Conservation (phyloP, 2,329 filamentous ascomycete genomes). For the Sphaerulina vaccinii region DNA sequence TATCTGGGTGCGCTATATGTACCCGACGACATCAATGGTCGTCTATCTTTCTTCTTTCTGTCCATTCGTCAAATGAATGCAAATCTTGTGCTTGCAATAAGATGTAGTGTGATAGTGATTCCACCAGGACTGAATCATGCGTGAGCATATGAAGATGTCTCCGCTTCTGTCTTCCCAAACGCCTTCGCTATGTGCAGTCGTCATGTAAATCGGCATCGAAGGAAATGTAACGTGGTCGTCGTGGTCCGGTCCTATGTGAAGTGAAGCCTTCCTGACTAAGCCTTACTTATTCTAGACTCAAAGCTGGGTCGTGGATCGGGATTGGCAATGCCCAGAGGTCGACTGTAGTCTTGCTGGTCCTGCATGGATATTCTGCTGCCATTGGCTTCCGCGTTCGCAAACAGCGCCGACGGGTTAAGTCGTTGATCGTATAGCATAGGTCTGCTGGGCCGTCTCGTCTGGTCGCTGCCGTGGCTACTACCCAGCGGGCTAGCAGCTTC, state of each 20-base stretch:
- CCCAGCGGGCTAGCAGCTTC: slow-evolving; percentile 36
- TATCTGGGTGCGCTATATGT: slow-evolving; percentile 17
- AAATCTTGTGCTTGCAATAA: slow-evolving; percentile 23
- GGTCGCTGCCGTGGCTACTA: slow-evolving; percentile 26
- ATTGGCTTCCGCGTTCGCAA: slow-evolving; percentile 46
- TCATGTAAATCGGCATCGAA: slow-evolving; percentile 16
- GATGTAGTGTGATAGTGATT: slow-evolving; percentile 10
- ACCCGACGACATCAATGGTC: slow-evolving; percentile 3
- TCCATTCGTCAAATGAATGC: slow-evolving; percentile 15
- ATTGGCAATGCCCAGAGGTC: slow-evolving; percentile 44
- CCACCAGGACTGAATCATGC: slow-evolving; percentile 12
- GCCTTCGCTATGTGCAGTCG: slow-evolving; percentile 20
- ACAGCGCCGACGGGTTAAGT: slow-evolving; percentile 49
- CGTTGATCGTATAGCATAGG: slow-evolving; percentile 50
- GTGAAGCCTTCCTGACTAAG: background rate
- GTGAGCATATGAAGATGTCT: slow-evolving; percentile 9
- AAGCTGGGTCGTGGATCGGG: slow-evolving; percentile 36
- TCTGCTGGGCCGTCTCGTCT: slow-evolving; percentile 41
- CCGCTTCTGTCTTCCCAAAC: slow-evolving; percentile 16
- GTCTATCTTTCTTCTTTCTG: slow-evolving; percentile 8
- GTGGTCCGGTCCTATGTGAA: background rate
- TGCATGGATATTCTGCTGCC: slow-evolving; percentile 47
- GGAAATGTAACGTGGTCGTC: slow-evolving; percentile 19
- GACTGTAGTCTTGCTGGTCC: slow-evolving; percentile 51
- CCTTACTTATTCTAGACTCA: slow-evolving; percentile 27